Base-by-base conservation (phyloP, 805 yeast genomes). In the Clavispora fructus region DNA sequence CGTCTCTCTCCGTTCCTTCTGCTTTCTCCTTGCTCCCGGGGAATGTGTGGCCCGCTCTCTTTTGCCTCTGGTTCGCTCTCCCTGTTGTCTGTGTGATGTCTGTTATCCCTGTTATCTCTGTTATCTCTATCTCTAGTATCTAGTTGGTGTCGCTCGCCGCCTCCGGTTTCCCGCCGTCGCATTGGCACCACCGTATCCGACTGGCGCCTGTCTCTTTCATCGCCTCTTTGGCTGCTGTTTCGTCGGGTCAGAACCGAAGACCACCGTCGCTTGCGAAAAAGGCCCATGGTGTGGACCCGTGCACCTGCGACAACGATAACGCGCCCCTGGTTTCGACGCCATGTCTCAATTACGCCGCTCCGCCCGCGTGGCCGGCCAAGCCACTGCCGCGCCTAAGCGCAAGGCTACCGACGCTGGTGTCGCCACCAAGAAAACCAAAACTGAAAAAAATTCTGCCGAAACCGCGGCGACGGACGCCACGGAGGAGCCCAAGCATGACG, bases 311-410 rank as follows among this genome's bases (percentile, higher is more conserved):
- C 14, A 17, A n/a, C 10, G 35, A 31, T 31, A 31, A 31, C 35
- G 35, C 35, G 16, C 17, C 35, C 35, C 35, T 9, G 3, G 17
- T 7, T 11, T 31, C 14, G 37, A 16, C 37, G 37, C 16, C 38
- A 54, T 54, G 57, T 51, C 56, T n/a, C 53, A 48, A 40, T 50
- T 50, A 41, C 55, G 58, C 30, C 54, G 58, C 35, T 53, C 57
- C 7, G 40, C 58, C 26, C 45, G 58, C 26, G 39, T 43, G 26
- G 47, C 58, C 23, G 38, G 55, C 30, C 33, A 31, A 3, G 51
- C 45, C 19, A 10, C 2, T 6, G 19, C 17, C 35, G 19, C 32
- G 32, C 32, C 37, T 25, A 33, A 33, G 13, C 37, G 37, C 25
- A 6, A 23, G 8, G 37, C 37, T 4, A 5, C 37, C 37, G 37